Conservation (phyloP, 1,139 yeast genomes). For the Suhomyces wounanorum region DNA sequence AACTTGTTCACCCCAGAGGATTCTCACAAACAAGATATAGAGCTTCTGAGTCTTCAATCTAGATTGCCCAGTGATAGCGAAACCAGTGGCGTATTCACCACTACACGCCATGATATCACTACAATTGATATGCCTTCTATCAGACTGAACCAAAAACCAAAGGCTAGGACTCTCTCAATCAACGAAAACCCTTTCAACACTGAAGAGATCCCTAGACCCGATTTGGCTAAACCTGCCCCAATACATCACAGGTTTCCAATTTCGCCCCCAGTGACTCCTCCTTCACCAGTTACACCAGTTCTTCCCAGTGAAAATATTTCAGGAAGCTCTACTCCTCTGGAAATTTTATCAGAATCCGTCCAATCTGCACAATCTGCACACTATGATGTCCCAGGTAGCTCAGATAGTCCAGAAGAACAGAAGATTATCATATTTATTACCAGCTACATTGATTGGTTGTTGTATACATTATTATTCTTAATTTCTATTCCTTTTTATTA, state of each 20-base stretch:
- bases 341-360: neutral
- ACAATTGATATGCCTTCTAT: conserved; percentile 29
- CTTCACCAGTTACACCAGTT: neutral
- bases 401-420: conserved; percentile 11
- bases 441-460: conserved; percentile 56
- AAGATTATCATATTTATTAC: conserved; percentile 42
- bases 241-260: conserved; percentile 17
- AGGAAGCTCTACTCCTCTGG: neutral
- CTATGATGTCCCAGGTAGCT: neutral
- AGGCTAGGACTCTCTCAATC: conserved; percentile 8
- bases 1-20: conserved; percentile 19
- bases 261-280: neutral
- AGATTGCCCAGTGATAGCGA: neutral
- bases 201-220: conserved; percentile 8
- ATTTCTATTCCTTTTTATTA: conserved; percentile 59
- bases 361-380: neutral
- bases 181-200: conserved; percentile 9
- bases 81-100: conserved; percentile 21
- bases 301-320: neutral
- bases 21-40: conserved; percentile 23
- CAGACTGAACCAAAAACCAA: conserved; percentile 21
- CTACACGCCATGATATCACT: conserved; percentile 41
- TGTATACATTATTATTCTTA: conserved; percentile 48
- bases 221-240: conserved; percentile 23
- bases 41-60: conserved; percentile 4